phyloP scores from a whole-genome alignment of 2,329 filamentous ascomycete species.

The Setomelanomma holmii region DNA sequence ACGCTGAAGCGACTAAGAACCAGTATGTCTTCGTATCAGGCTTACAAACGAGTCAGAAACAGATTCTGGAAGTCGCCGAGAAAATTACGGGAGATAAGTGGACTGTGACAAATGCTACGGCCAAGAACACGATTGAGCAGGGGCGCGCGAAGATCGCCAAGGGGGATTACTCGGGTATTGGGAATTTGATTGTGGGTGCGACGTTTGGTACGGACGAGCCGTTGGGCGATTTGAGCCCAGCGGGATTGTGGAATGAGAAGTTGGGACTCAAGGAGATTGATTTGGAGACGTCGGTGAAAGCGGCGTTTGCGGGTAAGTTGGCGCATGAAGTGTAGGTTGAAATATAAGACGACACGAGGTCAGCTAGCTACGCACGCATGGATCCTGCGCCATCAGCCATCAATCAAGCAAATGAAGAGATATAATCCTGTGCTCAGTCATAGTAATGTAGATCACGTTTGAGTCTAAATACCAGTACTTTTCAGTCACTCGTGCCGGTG shows the following conservation, averaged over 20 bases:
- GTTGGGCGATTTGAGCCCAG: constrained; percentile 31
- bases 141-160: constrained; percentile 46
- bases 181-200: constrained; percentile 24
- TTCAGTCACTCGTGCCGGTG: too few species aligned
- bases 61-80: constrained; percentile 63
- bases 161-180: constrained; percentile 41
- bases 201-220: constrained; percentile 23
- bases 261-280: constrained; percentile 52
- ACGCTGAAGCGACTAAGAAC: constrained; percentile 63
- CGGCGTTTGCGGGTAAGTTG: constrained; percentile 32
- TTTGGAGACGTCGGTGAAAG: constrained; percentile 47
- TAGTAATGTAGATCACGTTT: too few species aligned
- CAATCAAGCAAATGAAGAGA: too few species aligned
- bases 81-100: constrained; percentile 61
- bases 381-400: too few species aligned
- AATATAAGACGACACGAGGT: background rate
- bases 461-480: too few species aligned
- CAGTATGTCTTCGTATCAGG: constrained; percentile 65
- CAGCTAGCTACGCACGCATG: too few species aligned
- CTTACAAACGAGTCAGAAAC: constrained; percentile 64
- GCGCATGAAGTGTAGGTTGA: background rate
- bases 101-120: constrained; percentile 52
- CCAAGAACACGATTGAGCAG: constrained; percentile 36
- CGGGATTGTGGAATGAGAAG: constrained; percentile 49
- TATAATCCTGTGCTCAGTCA: too few species aligned